These are phyloP conservation scores for Eutrema yunnanense DNA, from an alignment of 345 rosid genomes.

Conservation along the genomic window DNA sequence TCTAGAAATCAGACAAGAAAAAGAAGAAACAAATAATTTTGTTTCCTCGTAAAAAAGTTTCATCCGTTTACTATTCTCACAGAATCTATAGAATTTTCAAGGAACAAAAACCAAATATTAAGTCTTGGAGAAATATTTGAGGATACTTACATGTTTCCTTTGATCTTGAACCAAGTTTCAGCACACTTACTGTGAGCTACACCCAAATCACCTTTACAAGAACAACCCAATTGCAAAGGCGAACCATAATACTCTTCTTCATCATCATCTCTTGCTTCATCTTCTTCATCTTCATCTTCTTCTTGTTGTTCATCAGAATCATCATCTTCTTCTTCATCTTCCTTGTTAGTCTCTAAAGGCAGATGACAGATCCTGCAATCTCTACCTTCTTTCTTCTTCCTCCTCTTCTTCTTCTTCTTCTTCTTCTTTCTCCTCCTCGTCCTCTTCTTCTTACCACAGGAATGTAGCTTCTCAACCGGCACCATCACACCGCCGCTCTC, in stretches of 20 bases:
- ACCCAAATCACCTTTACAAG: conserved; percentile 53
- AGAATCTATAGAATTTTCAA: conserved; percentile 5
- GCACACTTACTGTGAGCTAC: conserved; percentile 56
- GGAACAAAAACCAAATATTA: background rate
- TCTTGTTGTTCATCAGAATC: conserved; percentile 18
- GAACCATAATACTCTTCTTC: conserved; percentile 35
- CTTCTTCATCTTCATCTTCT: background rate
- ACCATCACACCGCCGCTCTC: conserved; percentile 37
- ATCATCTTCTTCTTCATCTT: conserved; percentile 12
- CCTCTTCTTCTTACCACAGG: conserved; percentile 23
- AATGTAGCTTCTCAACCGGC: conserved; percentile 41
- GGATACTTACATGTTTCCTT: conserved; percentile 46
- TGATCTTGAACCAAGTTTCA: conserved; percentile 65
- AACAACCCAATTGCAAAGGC: conserved; percentile 48
- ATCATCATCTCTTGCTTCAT: conserved; percentile 8
- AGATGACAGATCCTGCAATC: conserved; percentile 75
- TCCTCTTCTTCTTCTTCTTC: background rate
- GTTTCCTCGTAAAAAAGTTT: conserved; percentile 16
- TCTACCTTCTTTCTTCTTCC: conserved; percentile 24
- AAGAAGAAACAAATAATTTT: background rate
- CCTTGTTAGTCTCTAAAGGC: conserved; percentile 34
- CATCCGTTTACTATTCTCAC: background rate
- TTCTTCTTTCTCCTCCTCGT: conserved; percentile 21
- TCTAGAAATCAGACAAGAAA: conserved; percentile 18
- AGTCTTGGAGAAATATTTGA: background rate